A percentile compares a stretch with the other conserved stretches of the same genome.
Evolutionary conservation across 2,329 filamentous ascomycete genomes (phyloP).

Genomic region (Coniochaeta ligniaria): DNA sequence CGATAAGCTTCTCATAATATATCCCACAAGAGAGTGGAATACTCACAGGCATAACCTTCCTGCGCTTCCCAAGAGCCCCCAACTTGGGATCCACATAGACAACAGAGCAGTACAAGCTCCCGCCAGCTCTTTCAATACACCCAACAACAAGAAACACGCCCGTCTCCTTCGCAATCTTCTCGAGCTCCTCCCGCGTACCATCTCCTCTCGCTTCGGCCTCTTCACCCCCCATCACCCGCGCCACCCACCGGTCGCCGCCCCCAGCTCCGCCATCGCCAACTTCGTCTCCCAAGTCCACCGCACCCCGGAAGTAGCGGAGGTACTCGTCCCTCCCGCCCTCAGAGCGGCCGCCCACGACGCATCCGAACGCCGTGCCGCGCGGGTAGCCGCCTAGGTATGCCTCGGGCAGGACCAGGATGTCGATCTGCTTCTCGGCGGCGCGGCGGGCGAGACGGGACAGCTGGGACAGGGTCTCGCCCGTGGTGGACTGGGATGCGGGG

Average conservation of each 20-base stretch:
- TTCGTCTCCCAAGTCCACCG: constrained; percentile 80
- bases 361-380: constrained; percentile 71
- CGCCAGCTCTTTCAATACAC: constrained; percentile 70
- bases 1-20: neutral
- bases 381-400: constrained; percentile 91
- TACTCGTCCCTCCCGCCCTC: constrained; percentile 73
- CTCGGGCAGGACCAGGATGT: constrained; percentile 84
- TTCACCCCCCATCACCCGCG: constrained; percentile 44
- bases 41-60: constrained; percentile 84
- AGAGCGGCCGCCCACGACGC: constrained; percentile 62
- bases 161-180: constrained; percentile 66
- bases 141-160: constrained; percentile 79
- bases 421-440: constrained; percentile 48
- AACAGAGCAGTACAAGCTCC: constrained; percentile 75
- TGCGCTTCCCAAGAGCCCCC: constrained; percentile 74
- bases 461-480: constrained; percentile 54
- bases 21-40: too few species aligned
- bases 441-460: constrained; percentile 55
- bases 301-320: constrained; percentile 68
- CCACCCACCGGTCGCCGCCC: constrained; percentile 66
- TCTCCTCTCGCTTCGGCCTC: constrained; percentile 36
- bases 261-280: constrained; percentile 50
- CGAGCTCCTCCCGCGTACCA: constrained; percentile 71
- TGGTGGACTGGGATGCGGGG: constrained; percentile 42
- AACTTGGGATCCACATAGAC: constrained; percentile 72